These are phyloP conservation scores for Phytomonas francai DNA, from an alignment of 208 protist species.

Conservation along the genomic window DNA sequence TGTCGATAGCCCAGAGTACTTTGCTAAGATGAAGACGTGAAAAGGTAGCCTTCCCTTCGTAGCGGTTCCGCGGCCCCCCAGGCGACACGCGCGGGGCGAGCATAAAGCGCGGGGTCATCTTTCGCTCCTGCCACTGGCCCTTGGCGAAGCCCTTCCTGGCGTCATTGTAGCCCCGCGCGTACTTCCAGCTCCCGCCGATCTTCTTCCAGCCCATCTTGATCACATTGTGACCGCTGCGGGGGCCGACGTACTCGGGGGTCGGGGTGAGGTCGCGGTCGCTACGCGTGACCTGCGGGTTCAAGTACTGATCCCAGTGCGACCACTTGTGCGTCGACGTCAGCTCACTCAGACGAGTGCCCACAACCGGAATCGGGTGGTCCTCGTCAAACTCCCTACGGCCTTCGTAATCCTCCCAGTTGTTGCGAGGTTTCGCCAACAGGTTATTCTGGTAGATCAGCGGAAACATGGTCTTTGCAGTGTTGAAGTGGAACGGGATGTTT, in stretches of 20 bases:
- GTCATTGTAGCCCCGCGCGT: slow-evolving; percentile 78
- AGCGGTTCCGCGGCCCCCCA: slow-evolving; percentile 74
- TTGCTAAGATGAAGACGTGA: slow-evolving; percentile 60
- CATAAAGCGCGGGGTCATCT: slow-evolving; percentile 89
- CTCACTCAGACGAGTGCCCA: slow-evolving; percentile 69
- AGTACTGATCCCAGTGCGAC: slow-evolving; percentile 82
- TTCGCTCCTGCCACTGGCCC: slow-evolving; percentile 86
- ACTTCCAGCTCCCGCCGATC: slow-evolving; percentile 86
- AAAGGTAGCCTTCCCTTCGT: slow-evolving; percentile 79
- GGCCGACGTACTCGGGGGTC: slow-evolving; percentile 80
- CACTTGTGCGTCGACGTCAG: slow-evolving; percentile 72
- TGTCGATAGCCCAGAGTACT: slow-evolving; percentile 85
- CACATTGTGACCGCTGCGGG: slow-evolving; percentile 76
- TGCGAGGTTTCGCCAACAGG: slow-evolving; percentile 70
- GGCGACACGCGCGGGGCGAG: slow-evolving; percentile 80
- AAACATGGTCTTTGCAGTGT: slow-evolving; percentile 70
- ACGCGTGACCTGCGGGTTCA: slow-evolving; percentile 79
- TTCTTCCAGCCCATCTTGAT: slow-evolving; percentile 90
- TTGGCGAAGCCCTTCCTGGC: slow-evolving; percentile 61
- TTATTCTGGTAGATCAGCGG: slow-evolving; percentile 87
- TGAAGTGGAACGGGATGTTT: slow-evolving; percentile 67
- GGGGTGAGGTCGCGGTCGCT: slow-evolving; percentile 57
- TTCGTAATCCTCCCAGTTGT: slow-evolving; percentile 76
- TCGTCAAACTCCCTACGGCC: slow-evolving; percentile 75
- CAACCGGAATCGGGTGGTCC: slow-evolving; percentile 75